These are phyloP conservation scores for Alternaria rosae DNA, from an alignment of 2,329 filamentous ascomycete species.

Conservation along the genomic window DNA sequence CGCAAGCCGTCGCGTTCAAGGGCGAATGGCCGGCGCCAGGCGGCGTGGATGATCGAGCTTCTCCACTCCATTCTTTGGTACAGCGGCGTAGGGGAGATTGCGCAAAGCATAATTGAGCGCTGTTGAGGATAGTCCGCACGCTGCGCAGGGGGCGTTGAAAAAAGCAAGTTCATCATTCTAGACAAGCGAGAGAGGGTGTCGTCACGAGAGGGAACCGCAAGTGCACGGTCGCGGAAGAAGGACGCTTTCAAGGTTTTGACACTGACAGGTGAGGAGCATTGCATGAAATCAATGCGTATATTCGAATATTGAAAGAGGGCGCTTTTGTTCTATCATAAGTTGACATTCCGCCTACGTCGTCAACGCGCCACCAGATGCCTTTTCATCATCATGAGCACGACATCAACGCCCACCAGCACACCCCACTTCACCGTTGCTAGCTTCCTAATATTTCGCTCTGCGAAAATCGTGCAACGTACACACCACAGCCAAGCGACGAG, in stretches of 20 bases:
- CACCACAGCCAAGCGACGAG: not conserved
- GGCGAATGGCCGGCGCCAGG: not conserved
- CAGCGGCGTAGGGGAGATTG: not conserved
- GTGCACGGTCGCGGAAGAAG: not conserved
- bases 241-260: not conserved
- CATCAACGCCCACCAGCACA: not conserved
- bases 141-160: not conserved
- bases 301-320: constrained; percentile 19
- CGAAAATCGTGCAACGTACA: not conserved
- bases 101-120: not conserved
- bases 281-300: constrained; percentile 18
- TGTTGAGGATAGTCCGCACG: not conserved
- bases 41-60: not conserved
- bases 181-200: not conserved
- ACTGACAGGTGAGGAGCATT: not conserved
- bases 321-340: constrained; percentile 19
- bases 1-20: not conserved
- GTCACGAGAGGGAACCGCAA: not conserved
- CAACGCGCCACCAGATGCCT: constrained; percentile 21
- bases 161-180: not conserved
- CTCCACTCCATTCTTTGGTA: not conserved
- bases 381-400: constrained; percentile 25
- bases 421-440: not conserved
- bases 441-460: not conserved
- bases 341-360: not conserved